Percentiles rank a stretch among this genome's conserved stretches.
Conservation (phyloP, 805 yeast species). For the Candida gorgasii region DNA sequence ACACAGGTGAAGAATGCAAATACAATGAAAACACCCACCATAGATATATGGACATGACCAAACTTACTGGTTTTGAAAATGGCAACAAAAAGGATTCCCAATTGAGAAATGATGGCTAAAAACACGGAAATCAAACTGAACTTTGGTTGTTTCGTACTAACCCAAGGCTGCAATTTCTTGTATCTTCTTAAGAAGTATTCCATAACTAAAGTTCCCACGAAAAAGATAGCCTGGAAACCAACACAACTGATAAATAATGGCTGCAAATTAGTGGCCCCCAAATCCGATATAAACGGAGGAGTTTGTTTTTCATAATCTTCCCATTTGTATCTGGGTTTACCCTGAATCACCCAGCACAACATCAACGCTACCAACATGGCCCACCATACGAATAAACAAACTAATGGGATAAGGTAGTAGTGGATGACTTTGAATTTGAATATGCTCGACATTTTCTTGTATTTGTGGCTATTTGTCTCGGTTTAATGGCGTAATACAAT, state of each 20-base stretch:
- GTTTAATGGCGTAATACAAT: too few relatives aligned
- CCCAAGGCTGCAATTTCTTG: constrained; percentile 56
- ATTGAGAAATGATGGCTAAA: constrained; percentile 58
- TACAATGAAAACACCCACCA: constrained; percentile 74
- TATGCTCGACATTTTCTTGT: neutral
- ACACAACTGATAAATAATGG: constrained; percentile 82
- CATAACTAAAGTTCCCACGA: constrained; percentile 58
- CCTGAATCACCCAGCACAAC: constrained; percentile 76
- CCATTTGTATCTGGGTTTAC: constrained; percentile 68
- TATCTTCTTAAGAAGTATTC: constrained; percentile 63
- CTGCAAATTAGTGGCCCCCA: constrained; percentile 84
- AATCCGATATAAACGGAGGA: constrained; percentile 76
- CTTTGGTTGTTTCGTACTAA: constrained; percentile 41
- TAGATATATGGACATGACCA: constrained; percentile 60
- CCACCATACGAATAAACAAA: constrained; percentile 77
- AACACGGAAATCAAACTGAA: constrained; percentile 44
- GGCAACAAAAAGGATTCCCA: constrained; percentile 73
- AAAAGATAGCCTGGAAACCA: constrained; percentile 75
- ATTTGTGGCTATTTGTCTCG: too few relatives aligned
- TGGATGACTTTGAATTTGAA: constrained; percentile 43
- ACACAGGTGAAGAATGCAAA: constrained; percentile 55
- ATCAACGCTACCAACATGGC: constrained; percentile 85
- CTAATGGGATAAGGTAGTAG: constrained; percentile 62
- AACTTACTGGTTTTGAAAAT: constrained; percentile 65
- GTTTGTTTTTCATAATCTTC: constrained; percentile 41